Evolutionary conservation across 192 early-diverging fungal species (phyloP), one percentile per base, ranked within the genome.

Genomic region (Chytriomyces confervae): DNA sequence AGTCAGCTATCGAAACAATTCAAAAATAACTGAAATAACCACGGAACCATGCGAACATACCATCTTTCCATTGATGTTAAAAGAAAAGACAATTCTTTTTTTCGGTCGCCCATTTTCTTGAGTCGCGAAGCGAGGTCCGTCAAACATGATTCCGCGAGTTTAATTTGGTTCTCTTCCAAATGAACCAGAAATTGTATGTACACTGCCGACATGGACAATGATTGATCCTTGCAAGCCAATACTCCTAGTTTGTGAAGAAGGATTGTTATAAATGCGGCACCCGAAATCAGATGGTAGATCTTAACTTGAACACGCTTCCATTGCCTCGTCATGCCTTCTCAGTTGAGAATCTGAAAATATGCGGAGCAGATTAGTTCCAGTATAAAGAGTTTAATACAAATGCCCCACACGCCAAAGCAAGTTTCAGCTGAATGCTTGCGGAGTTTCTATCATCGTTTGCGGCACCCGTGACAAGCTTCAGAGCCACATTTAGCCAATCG

Each of bases 51-150:
- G 8, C 10, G 8, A 13, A 72, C 24, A 43, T n/a, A 76, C 74
- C 74, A 66, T 43, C 74, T 76, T 7, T 76, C 74, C 74, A 76
- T 76, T 27, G 74, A 47, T 66, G 51, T 45, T 9, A 76, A 43
- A 7, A 76, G 36, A 66, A 76, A 76, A 18, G 62, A 49, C 6
- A 76, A 49, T 36, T 43, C 23, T 43, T 76, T 76, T 24, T 27
- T 29, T 50, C 27, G 16, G 29, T 66, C 50, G 1, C 13, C 61
- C n/a, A 48, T 9, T 9, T 49, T 50, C 11, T 50, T 49, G 13
- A 76, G 46, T n/a, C 8, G 16, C 18, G 27, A 10, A 11, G 74
- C 63, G 62, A 76, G 48, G 8, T 76, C 48, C 10, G 16, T 20
- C 69, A 70, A 53, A 11, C 23, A 57, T 45, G 49, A 10, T 23